A percentile compares a stretch with the other conserved stretches of the same genome.
Conservation (phyloP, 495 filamentous ascomycete genomes). For the Hyaloscypha finlandica region DNA sequence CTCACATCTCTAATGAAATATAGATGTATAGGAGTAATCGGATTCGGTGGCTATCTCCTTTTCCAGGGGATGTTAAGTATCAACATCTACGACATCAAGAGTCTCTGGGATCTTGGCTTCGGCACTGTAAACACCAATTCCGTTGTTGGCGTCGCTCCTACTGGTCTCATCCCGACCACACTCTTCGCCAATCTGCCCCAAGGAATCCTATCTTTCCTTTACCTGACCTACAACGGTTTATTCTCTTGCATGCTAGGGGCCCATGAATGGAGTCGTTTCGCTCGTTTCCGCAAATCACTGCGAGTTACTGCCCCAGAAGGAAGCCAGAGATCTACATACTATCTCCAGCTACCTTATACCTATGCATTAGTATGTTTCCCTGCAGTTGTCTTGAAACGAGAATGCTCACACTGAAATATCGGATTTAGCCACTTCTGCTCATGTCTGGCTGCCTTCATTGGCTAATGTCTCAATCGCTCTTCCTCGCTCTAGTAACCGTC, state of each 20-base stretch:
- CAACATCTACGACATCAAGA: slow-evolving; percentile 10
- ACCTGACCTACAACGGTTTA: slow-evolving; percentile 46
- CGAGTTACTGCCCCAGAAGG: slow-evolving; percentile 48
- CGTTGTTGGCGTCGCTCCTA: slow-evolving; percentile 2
- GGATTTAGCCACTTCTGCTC: slow-evolving; percentile 37
- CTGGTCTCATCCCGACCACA: slow-evolving; percentile 20
- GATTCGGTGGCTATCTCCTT: slow-evolving; percentile 1
- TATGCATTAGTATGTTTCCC: slow-evolving; percentile 33
- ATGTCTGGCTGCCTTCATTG: slow-evolving; percentile 31
- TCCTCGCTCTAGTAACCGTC: slow-evolving; percentile 27
- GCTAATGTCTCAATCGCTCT: slow-evolving; percentile 34
- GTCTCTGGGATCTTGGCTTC: slow-evolving; percentile 16
- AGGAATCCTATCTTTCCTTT: slow-evolving; percentile 38
- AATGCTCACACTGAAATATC: not conserved
- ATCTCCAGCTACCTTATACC: slow-evolving; percentile 47
- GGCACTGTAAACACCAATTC: slow-evolving; percentile 14
- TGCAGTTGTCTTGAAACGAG: not conserved
- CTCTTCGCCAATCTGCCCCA: slow-evolving; percentile 48
- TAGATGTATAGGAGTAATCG: slow-evolving; percentile 12
- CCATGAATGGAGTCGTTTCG: slow-evolving; percentile 37
- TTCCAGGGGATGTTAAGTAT: not conserved
- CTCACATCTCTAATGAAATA: not conserved
- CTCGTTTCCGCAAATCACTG: slow-evolving; percentile 35
- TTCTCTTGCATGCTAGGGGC: slow-evolving; percentile 39
- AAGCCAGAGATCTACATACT: slow-evolving; percentile 45